Evolutionary conservation across 2,329 filamentous ascomycete genomes (phyloP).

Genomic region (Biscogniauxia mediterranea): DNA sequence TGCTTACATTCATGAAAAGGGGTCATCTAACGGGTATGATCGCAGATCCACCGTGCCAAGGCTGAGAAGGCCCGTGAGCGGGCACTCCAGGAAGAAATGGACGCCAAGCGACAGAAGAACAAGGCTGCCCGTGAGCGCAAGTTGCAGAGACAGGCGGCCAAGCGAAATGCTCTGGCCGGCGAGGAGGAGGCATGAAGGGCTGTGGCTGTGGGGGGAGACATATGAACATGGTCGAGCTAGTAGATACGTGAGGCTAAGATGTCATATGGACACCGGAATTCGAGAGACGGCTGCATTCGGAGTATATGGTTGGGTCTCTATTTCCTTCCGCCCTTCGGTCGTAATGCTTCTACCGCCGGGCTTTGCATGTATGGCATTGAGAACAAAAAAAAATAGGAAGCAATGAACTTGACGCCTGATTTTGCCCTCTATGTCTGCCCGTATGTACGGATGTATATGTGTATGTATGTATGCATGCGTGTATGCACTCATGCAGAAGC

Average conservation of each 20-base stretch:
- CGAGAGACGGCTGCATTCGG: slow-evolving; percentile 40
- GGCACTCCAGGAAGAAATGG: slow-evolving; percentile 98
- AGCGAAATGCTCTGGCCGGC: slow-evolving; percentile 82
- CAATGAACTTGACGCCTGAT: slow-evolving; percentile 43
- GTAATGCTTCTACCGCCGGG: slow-evolving; percentile 32
- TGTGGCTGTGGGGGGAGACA: slow-evolving; percentile 28
- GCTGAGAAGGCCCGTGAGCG: slow-evolving; percentile 97
- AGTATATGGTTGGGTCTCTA: slow-evolving; percentile 49
- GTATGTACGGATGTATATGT: background rate
- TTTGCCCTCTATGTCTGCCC: background rate
- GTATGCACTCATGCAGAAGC: too few relatives aligned
- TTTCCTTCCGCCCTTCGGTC: slow-evolving; percentile 36
- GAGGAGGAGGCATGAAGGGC: slow-evolving; percentile 58
- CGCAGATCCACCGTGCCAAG: slow-evolving; percentile 99
- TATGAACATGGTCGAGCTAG: slow-evolving; percentile 29
- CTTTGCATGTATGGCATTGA: slow-evolving; percentile 55
- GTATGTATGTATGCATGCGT: too few relatives aligned
- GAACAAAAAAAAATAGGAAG: slow-evolving; percentile 42
- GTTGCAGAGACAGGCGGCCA: slow-evolving; percentile 84
- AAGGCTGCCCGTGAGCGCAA: slow-evolving; percentile 99
- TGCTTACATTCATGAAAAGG: background rate
- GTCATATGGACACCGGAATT: slow-evolving; percentile 31
- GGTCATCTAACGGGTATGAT: slow-evolving; percentile 13
- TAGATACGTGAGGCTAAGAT: slow-evolving; percentile 22
- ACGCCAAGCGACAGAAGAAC: slow-evolving; percentile 99